These are phyloP conservation scores for Aspergillus bertholletiae DNA, from an alignment of 495 filamentous ascomycete species.

Conservation along the genomic window DNA sequence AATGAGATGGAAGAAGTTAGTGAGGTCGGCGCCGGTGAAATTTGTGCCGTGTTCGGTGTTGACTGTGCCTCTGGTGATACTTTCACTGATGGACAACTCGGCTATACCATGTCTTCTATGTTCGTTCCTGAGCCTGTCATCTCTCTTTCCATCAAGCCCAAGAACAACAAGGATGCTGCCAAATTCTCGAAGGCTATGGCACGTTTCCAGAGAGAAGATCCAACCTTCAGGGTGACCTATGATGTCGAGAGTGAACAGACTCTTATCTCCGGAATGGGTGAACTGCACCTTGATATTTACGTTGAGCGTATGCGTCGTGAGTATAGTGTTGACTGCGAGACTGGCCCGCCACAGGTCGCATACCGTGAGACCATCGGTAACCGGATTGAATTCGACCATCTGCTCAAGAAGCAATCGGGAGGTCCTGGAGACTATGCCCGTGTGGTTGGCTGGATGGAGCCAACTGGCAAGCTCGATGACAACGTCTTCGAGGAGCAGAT, in stretches of 20 bases:
- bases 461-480: conserved; percentile 63
- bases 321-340: conserved; percentile 91
- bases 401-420: conserved; percentile 94
- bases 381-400: conserved; percentile 79
- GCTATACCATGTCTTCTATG: conserved; percentile 97
- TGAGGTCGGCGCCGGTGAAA: conserved; percentile 93
- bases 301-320: conserved; percentile 97
- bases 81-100: conserved; percentile 92
- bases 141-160: conserved; percentile 94
- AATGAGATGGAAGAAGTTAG: conserved; percentile 98
- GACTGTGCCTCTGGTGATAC: conserved; percentile 98
- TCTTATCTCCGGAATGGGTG: conserved; percentile 98
- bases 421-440: conserved; percentile 95
- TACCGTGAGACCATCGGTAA: conserved; percentile 92
- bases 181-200: conserved; percentile 99
- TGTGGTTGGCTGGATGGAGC: conserved; percentile 90
- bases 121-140: conserved; percentile 98
- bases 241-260: conserved; percentile 90
- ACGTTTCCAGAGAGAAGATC: conserved; percentile 97
- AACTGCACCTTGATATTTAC: conserved; percentile 96
- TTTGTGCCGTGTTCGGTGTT: conserved; percentile 97
- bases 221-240: conserved; percentile 92
- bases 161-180: conserved; percentile 84
- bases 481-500: conserved; percentile 87
- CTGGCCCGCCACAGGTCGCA: conserved; percentile 95